Evolutionary conservation across 2,329 filamentous ascomycete genomes (phyloP), one percentile per base, ranked within the genome.

Genomic region (Cucurbitaria berberidis): DNA sequence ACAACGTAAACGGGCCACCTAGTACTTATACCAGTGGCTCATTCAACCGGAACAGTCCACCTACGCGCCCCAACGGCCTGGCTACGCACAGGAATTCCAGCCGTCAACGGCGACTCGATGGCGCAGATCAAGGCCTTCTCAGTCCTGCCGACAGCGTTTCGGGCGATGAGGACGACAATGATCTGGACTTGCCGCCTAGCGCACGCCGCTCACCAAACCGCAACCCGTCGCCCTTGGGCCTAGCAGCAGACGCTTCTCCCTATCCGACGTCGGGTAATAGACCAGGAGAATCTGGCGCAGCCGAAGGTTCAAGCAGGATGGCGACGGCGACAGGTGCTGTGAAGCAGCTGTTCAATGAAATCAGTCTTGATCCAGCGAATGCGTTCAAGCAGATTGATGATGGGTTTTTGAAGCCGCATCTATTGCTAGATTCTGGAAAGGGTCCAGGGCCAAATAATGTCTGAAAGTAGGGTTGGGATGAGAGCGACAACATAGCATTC

Each of bases 331-430:
- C 86, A 18, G 89, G 86, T 26, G 89, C 92, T 0, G 86, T 97
- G 53, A 86, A 87, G 51, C 89, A 93, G 69, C 80, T 99, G 8
- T 86, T 96, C 63, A 90, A 84, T 22, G 86, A 86, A 1, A 83
- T 89, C 15, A 84, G 89, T 0, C 91, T 96, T 45, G 95, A 99
- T 73, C 92, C 96, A 39, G 89, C 90, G 9, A 91, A 89, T 40
- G 86, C 96, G 77, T 96, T 99, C 75, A 88, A 87, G 63, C 93
- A 96, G 76, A 80, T 99, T 55, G 95, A 99, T 73, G 95, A 99
- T 75, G 91, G 93, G 55, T 97, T 92, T 74, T 93, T 98, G 76
- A 98, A 98, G 80, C 93, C 93, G 16, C 90, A 88, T 70, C 77
- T 98, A 49, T 76, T 98, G 60, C 82, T 98, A 18, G 93, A 97